Base-by-base conservation (phyloP, 164 flowering plant genomes). In the Stephania cephalantha region DNA sequence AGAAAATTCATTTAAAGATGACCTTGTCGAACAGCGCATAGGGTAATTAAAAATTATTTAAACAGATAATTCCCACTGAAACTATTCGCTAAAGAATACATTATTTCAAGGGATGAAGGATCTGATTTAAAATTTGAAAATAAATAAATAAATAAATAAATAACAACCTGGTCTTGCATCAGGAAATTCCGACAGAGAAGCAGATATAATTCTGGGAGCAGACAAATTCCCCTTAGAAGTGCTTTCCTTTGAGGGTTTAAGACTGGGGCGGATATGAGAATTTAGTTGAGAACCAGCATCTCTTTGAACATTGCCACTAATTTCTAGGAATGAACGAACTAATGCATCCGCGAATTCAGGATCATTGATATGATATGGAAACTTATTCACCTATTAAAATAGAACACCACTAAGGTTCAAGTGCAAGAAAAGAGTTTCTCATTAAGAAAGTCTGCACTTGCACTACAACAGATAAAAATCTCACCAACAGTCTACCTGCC, bases 331-430 rank as follows among this genome's bases (percentile, higher is more conserved):
- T 71, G 94, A 84, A 71, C 90, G 89, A 52, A 90, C 94, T 80
- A 92, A 77, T 66, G 84, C 87, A 74, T 88, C 84, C 55, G 91
- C 95, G 77, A 94, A 94, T 81, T 90, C 89, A 42, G 83, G 82
- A 77, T 94, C 98, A 85, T 94, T 94, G 68, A 94, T 88, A 80
- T 94, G 97, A 78, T 83, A 84, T 46, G 96, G 97, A 76, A 83
- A 83, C 66, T 70, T 79, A 80, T 86, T 86, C 13, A 94, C 90
- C 98, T 94, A 74, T 74, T 17, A 65, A 78, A 65, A 78, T 18
- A 80, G 29, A 77, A 46, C 77, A 76, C 35, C 42, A 35, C 42
- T 1, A 35, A 35, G 42, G 42, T 75, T 45, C n/a, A 55, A 67
- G 30, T 73, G 35, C 65, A 72, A 29, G 70, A 76, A 78, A 61